Evolutionary conservation across 257 asterid species (phyloP), one percentile per base, ranked within the genome.

Genomic region (Craterostigma plantagineum): DNA sequence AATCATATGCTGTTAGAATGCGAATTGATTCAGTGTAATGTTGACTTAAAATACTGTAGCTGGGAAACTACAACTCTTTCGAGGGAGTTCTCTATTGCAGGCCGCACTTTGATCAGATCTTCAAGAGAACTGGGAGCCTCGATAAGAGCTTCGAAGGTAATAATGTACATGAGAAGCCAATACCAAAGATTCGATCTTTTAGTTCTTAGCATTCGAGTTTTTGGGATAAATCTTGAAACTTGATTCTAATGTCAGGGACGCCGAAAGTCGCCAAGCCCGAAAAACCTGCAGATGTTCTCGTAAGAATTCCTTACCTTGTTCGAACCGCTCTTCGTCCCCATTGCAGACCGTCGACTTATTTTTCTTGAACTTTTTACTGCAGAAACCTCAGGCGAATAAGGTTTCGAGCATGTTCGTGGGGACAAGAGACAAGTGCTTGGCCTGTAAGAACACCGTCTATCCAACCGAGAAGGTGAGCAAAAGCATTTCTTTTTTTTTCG

Each of bases 21-120:
- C n/a, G n/a, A n/a, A n/a, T n/a, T n/a, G n/a, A n/a, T 0, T 38
- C 55, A 42, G 30, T 49, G 38, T 16, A n/a, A n/a, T 33, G 34
- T 33, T 18, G 33, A n/a, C n/a, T n/a, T n/a, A n/a, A n/a, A n/a
- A n/a, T n/a, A n/a, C n/a, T 50, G 44, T 92, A 81, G 97, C 70
- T 81, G 30, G 91, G 74, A 11, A 87, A 87, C 63, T 82, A 76
- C 81, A 87, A 87, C 63, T 87, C 98, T 48, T 82, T 87, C 42
- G 98, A 87, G 65, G 98, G 98, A 61, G 95, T 82, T 52, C 83
- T 82, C 4, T 87, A 87, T 48, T 87, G 98, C 68, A 82, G 98
- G 68, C 98, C 98, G 42, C 98, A 87, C 70, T 87, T 79, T 58
- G 98, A 87, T 74, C 98, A 87, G 81, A 76, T 82, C 59, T 87